These are phyloP conservation scores for Funneliformis geosporum DNA, from an alignment of 192 early-diverging fungal genomes.

Conservation along the genomic window DNA sequence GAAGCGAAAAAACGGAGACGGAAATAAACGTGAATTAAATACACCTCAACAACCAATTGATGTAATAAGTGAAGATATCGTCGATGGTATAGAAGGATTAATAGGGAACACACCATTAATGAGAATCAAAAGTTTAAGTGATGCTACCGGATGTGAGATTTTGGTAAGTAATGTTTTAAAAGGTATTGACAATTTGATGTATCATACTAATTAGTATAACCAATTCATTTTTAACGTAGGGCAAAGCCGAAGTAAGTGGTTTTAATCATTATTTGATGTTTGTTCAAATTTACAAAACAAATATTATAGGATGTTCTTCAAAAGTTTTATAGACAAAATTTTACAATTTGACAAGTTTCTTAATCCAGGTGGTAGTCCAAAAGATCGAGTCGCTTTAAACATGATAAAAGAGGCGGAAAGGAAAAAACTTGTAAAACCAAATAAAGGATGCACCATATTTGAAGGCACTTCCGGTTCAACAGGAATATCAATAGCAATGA, in stretches of 20 bases:
- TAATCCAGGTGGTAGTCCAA: slow-evolving; percentile 90
- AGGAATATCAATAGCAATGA: slow-evolving; percentile 92
- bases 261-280: neutral
- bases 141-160: slow-evolving; percentile 90
- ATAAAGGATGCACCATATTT: slow-evolving; percentile 78
- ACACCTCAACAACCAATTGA: neutral
- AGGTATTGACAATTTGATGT: neutral
- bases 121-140: slow-evolving; percentile 79
- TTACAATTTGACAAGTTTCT: slow-evolving; percentile 62
- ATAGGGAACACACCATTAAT: slow-evolving; percentile 94
- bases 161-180: slow-evolving; percentile 51
- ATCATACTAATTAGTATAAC: neutral
- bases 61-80: slow-evolving; percentile 37
- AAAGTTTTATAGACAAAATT: slow-evolving; percentile 28
- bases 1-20: neutral
- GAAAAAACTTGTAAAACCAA: slow-evolving; percentile 66
- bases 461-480: slow-evolving; percentile 97
- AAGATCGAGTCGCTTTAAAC: slow-evolving; percentile 90
- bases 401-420: slow-evolving; percentile 81
- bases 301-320: too few species aligned
- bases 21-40: neutral
- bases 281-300: too few species aligned
- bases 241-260: slow-evolving; percentile 36
- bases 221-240: slow-evolving; percentile 1
- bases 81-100: slow-evolving; percentile 75